These are phyloP conservation scores for Amaranthus hypochondriacus DNA, from an alignment of 148 eudicot genomes.

Conservation along the genomic window DNA sequence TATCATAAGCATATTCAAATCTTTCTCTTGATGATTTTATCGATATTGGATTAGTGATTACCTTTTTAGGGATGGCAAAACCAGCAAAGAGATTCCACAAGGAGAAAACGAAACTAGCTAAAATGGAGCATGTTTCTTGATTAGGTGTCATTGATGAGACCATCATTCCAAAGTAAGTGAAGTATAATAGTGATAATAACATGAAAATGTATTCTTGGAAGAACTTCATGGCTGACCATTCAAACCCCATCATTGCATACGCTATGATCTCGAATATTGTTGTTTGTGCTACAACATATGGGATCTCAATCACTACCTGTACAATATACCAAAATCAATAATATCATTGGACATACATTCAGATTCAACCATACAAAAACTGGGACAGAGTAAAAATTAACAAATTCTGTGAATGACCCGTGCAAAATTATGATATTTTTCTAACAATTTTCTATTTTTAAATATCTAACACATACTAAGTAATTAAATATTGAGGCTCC, in stretches of 20 bases:
- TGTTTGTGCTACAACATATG: conserved; percentile 28
- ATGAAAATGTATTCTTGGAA: conserved; percentile 25
- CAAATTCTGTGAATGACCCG: too few species aligned
- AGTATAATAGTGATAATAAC: conserved; percentile 26
- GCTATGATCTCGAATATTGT: conserved; percentile 24
- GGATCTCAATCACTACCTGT: conserved; percentile 35
- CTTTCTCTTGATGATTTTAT: too few species aligned
- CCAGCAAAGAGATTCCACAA: conserved; percentile 39
- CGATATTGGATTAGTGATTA: conserved; percentile 11
- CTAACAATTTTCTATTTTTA: too few species aligned
- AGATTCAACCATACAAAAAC: too few species aligned
- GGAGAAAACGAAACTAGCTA: conserved; percentile 20
- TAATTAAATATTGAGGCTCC: too few species aligned
- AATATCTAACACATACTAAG: too few species aligned
- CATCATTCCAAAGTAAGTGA: conserved; percentile 44
- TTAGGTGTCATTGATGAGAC: conserved; percentile 24
- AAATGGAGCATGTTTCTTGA: conserved; percentile 21
- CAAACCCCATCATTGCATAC: conserved; percentile 28
- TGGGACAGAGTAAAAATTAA: too few species aligned
- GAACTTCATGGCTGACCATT: conserved; percentile 34
- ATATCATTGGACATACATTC: not conserved
- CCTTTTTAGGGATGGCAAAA: conserved; percentile 30
- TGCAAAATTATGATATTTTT: too few species aligned
- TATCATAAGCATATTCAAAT: not conserved
- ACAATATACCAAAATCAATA: not conserved